phyloP scores from a whole-genome alignment of 2,329 filamentous ascomycete species.

The Ophiocordyceps camponoti-rufipedis region DNA sequence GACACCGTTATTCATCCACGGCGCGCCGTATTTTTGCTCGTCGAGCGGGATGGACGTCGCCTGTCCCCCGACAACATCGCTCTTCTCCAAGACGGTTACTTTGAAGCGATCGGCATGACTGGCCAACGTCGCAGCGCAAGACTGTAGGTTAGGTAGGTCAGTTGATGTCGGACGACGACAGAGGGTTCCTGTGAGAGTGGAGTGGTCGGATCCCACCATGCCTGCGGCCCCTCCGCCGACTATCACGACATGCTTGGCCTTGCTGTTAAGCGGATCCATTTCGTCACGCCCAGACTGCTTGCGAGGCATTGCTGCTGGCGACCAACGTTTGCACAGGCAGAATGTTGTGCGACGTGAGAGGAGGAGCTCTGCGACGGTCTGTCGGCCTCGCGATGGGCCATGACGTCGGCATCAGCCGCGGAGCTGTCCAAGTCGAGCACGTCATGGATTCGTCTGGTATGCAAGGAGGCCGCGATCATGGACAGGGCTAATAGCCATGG shows the following conservation, averaged over 20 bases:
- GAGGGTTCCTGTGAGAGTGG: not conserved
- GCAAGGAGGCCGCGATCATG: not conserved
- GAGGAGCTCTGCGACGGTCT: not conserved
- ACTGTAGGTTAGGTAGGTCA: constrained; percentile 17
- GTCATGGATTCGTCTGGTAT: constrained; percentile 5
- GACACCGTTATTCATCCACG: constrained; percentile 45
- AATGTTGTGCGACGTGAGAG: not conserved
- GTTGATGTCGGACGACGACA: not conserved
- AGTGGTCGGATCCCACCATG: constrained; percentile 20
- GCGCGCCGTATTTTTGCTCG: constrained; percentile 34
- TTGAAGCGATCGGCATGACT: constrained; percentile 48
- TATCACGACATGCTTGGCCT: constrained; percentile 31
- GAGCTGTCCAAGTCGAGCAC: constrained; percentile 1
- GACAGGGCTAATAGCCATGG: not conserved
- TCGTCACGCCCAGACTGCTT: not conserved
- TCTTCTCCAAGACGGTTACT: constrained; percentile 42
- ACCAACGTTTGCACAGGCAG: not conserved
- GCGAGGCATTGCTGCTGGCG: not conserved
- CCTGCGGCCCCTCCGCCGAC: constrained; percentile 46
- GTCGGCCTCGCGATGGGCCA: not conserved
- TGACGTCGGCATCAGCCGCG: not conserved
- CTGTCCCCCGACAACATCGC: constrained; percentile 40
- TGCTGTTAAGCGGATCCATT: constrained; percentile 2
- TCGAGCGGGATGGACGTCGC: constrained; percentile 41
- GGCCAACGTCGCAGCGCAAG: constrained; percentile 47